phyloP scores from a whole-genome alignment of 768 basidiomycete species.

The Mrakia blollopis region DNA sequence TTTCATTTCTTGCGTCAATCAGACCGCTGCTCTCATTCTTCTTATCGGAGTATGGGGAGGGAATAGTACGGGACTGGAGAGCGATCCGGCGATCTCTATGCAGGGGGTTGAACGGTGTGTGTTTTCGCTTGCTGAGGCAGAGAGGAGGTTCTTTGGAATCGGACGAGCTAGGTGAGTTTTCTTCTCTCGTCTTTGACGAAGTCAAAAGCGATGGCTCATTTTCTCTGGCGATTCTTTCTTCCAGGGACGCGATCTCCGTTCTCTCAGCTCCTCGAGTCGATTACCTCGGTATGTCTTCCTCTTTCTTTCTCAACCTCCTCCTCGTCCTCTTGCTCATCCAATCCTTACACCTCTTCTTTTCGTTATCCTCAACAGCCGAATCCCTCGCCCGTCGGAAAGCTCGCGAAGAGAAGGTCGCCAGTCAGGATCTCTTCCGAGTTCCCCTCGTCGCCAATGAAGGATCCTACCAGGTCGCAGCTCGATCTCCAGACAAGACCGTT shows the following conservation, averaged over 20 bases:
- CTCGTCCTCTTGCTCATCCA: too few relatives aligned
- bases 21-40: conserved; percentile 27
- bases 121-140: conserved; percentile 15
- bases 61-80: conserved; percentile 7
- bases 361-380: not conserved
- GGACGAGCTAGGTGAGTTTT: conserved; percentile 28
- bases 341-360: too few relatives aligned
- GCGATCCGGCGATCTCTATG: conserved; percentile 8
- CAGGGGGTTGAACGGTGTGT: conserved; percentile 17
- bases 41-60: conserved; percentile 26
- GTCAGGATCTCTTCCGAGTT: not conserved
- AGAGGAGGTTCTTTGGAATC: conserved; percentile 24
- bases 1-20: not conserved
- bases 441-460: not conserved
- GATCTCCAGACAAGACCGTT: not conserved
- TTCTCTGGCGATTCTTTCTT: not conserved
- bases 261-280: conserved; percentile 27
- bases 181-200: not conserved
- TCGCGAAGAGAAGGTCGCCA: not conserved
- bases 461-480: not conserved
- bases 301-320: too few relatives aligned
- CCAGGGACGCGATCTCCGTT: conserved; percentile 30
- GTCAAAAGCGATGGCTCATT: not conserved
- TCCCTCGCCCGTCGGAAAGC: conserved; percentile 7
- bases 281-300: not conserved